Evolutionary conservation across 225 moss, liverwort and hornwort species (phyloP), one percentile per base, ranked within the genome.

Genomic region (Physcomitrium patens): DNA sequence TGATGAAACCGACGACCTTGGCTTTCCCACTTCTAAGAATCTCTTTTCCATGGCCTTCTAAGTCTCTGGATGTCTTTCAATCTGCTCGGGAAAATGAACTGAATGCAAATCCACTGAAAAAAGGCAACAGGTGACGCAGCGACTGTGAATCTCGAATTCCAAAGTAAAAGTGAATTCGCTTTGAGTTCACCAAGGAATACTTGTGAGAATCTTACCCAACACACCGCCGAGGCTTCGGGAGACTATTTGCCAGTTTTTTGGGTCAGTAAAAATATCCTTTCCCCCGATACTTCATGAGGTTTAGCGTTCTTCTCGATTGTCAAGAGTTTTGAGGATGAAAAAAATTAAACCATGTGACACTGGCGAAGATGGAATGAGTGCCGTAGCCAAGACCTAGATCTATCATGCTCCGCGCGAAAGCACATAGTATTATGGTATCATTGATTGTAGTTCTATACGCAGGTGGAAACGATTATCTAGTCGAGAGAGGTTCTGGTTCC

Each of bases 1-100:
- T 90, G 72, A 87, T 90, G 2, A 90, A 87, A 1, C 90, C 90
- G 12, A 90, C 87, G 5, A 86, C 84, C 60, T 61, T 85, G 16
- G 79, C 90, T 53, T 85, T 87, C 15, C 90, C 90, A 19, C 85
- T 87, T 26, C 76, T 81, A 48, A 90, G 28, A 24, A 90, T 85
- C 51, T 85, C 23, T 53, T n/a, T n/a, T 90, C 87, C 87, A 90
- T 83, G 3, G 90, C 90, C 69, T 51, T 85, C 90, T 87, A 90
- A 31, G 87, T 79, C 12, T 87, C 26, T 23, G 87, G 60, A 23
- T 87, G 78, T 27, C 77, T 76, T 19, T 65, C 70, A 28, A 67
- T 22, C 6, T 80, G 64, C 64, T 78, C 51, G 14, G 90, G 87
- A 20, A 87, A 79, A 64, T 90, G 90, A 48, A 90, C 73, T 63